Evolutionary conservation across 805 yeast species (phyloP).

Genomic region (Metschnikowia santaceciliae): DNA sequence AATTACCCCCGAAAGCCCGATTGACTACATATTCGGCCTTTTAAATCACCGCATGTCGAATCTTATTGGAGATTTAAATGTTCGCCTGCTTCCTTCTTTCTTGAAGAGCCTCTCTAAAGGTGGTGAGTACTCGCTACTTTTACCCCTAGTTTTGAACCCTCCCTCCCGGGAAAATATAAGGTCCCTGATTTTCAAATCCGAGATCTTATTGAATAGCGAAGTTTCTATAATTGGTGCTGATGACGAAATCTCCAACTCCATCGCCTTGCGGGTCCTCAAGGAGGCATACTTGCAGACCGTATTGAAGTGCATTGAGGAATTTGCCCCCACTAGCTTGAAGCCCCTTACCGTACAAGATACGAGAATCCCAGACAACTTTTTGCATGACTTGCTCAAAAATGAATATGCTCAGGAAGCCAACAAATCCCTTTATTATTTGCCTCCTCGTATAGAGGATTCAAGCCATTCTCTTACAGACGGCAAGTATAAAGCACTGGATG

Average conservation of each 20-base stretch:
- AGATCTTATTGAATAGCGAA: slow-evolving; percentile 4
- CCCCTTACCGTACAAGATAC: not conserved
- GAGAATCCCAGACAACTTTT: slow-evolving; percentile 11
- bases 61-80: not conserved
- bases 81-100: not conserved
- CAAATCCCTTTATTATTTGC: slow-evolving; percentile 14
- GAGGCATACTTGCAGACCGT: not conserved
- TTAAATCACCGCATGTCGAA: not conserved
- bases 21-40: not conserved
- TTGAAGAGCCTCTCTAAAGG: slow-evolving; percentile 6
- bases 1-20: not conserved
- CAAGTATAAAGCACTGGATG: not conserved
- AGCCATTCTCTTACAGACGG: not conserved
- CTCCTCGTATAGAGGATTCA: slow-evolving; percentile 8
- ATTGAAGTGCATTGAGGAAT: not conserved
- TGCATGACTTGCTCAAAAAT: slow-evolving; percentile 9
- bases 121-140: slow-evolving; percentile 9
- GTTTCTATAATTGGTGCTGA: not conserved
- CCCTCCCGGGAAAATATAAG: slow-evolving; percentile 6
- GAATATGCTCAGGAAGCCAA: slow-evolving; percentile 11
- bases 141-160: slow-evolving; percentile 13
- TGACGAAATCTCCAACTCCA: not conserved
- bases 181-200: slow-evolving; percentile 1
- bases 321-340: not conserved
- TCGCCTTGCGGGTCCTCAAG: not conserved